Conservation (phyloP, 805 yeast genomes). For the Blastobotrys attinorum region DNA sequence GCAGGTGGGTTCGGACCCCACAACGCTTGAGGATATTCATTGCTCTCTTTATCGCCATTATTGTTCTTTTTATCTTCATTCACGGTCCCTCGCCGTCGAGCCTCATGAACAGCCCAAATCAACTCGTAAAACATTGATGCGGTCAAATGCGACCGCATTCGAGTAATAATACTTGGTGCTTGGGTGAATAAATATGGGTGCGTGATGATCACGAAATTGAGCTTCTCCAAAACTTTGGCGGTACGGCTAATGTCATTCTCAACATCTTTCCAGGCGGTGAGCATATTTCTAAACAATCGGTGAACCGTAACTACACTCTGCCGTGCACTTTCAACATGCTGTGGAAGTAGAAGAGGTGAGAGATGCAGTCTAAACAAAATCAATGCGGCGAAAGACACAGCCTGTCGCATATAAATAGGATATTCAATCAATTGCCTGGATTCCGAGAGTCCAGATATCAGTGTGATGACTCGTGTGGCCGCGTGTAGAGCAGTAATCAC, state of each 20-base stretch:
- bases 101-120: constrained; percentile 93
- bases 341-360: constrained; percentile 64
- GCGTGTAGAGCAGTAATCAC: constrained; percentile 73
- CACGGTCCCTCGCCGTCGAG: constrained; percentile 50
- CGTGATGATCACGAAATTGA: constrained; percentile 77
- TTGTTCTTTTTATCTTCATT: constrained; percentile 16
- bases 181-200: constrained; percentile 77
- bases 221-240: constrained; percentile 81
- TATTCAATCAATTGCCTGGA: constrained; percentile 65
- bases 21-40: constrained; percentile 14
- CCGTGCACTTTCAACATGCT: constrained; percentile 71
- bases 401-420: constrained; percentile 80
- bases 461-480: constrained; percentile 74
- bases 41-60: constrained; percentile 6
- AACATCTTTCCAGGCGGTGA: constrained; percentile 85
- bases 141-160: constrained; percentile 88
- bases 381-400: constrained; percentile 70
- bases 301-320: constrained; percentile 93
- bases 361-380: constrained; percentile 73
- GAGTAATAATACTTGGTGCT: constrained; percentile 65
- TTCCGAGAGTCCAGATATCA: constrained; percentile 64
- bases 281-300: constrained; percentile 74
- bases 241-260: constrained; percentile 87
- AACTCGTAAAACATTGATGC: constrained; percentile 87
- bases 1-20: constrained; percentile 20